A percentile compares a stretch with the other conserved stretches of the same genome.
These are phyloP conservation scores for Erythrobasidium hasegawianum DNA, from an alignment of 1,284 basidiomycete genomes.

Conservation along the genomic window DNA sequence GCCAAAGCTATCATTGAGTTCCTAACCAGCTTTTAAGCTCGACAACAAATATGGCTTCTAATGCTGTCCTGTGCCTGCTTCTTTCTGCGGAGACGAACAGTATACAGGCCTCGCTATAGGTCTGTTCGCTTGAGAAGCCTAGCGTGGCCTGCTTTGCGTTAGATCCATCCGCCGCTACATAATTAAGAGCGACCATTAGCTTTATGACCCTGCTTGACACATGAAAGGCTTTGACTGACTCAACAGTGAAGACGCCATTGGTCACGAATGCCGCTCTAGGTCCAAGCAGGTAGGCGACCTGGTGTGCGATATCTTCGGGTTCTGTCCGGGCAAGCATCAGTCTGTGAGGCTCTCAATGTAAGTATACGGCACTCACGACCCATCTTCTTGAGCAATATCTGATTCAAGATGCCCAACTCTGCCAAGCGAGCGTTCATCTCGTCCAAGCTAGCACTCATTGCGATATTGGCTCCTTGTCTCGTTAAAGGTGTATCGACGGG, in stretches of 20 bases:
- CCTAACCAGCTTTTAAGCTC: too few relatives aligned
- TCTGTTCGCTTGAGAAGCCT: too few relatives aligned
- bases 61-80: too few relatives aligned
- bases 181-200: background rate
- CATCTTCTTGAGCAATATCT: conserved; percentile 27
- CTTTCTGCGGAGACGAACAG: too few relatives aligned
- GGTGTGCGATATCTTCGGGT: conserved; percentile 32
- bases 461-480: conserved; percentile 19
- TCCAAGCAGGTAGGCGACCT: conserved; percentile 29
- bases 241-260: conserved; percentile 20
- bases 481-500: conserved; percentile 33
- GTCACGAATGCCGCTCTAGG: conserved; percentile 29
- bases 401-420: conserved; percentile 20
- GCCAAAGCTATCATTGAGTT: too few relatives aligned
- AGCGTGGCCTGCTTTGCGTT: background rate
- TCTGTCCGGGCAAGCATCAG: conserved; percentile 7
- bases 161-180: conserved; percentile 24
- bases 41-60: too few relatives aligned
- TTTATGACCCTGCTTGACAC: background rate
- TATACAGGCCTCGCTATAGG: too few relatives aligned
- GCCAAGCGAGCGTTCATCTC: conserved; percentile 29
- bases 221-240: background rate
- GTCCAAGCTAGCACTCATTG: conserved; percentile 14
- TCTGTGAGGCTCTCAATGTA: background rate
- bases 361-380: conserved; percentile 13